Evolutionary conservation across 2,329 filamentous ascomycete genomes (phyloP).

Genomic region (Ascochyta viciae-villosae): DNA sequence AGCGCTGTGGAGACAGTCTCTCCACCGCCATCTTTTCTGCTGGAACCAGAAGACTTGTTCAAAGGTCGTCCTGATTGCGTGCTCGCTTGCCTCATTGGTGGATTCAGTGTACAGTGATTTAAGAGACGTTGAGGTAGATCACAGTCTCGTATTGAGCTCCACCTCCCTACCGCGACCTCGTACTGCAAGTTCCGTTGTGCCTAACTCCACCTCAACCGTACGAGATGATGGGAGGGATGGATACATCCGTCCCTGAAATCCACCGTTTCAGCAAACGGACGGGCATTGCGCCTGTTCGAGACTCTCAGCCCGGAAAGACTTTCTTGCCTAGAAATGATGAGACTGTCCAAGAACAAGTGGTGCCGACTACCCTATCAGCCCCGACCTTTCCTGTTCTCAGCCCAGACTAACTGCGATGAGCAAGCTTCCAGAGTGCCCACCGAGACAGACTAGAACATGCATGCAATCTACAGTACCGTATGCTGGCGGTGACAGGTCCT

Average conservation of each 20-base stretch:
- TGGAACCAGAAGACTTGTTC: not conserved
- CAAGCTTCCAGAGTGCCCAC: slow-evolving; percentile 11
- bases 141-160: slow-evolving; percentile 9
- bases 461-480: slow-evolving; percentile 4
- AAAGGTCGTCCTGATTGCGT: slow-evolving; percentile 5
- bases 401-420: not conserved
- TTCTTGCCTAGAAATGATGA: slow-evolving; percentile 8
- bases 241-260: slow-evolving; percentile 8
- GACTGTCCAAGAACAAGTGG: not conserved
- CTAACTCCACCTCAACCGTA: not conserved
- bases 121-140: slow-evolving; percentile 14
- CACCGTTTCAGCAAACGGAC: slow-evolving; percentile 10
- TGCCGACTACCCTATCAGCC: slow-evolving; percentile 11
- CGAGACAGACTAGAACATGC: not conserved
- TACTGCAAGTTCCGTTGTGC: slow-evolving; percentile 7
- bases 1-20: not conserved
- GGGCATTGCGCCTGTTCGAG: slow-evolving; percentile 8
- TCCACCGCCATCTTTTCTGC: not conserved
- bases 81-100: slow-evolving; percentile 10
- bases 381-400: not conserved
- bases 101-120: not conserved
- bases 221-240: not conserved
- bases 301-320: not conserved
- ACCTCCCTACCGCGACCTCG: slow-evolving; percentile 2
- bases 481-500: slow-evolving; percentile 2